Evolutionary conservation across 257 asterid species (phyloP).

Genomic region (Solanum chmielewskii): DNA sequence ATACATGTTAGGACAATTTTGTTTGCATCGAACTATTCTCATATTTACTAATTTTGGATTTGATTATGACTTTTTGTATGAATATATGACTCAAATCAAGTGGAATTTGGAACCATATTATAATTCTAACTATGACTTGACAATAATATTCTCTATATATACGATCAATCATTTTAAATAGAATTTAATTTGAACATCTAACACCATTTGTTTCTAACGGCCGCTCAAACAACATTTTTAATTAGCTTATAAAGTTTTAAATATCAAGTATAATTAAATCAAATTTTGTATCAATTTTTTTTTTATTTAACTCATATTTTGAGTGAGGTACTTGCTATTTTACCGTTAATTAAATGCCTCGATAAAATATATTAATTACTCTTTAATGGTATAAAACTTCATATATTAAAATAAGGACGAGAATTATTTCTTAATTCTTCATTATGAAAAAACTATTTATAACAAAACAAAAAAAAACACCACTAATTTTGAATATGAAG

Average conservation of each 20-base stretch:
- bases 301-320: background rate
- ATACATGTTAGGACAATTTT: background rate
- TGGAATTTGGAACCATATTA: background rate
- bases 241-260: background rate
- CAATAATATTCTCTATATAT: background rate
- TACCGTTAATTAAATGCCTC: background rate
- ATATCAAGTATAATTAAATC: background rate
- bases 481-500: background rate
- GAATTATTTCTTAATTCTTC: background rate
- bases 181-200: background rate
- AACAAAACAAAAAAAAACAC: background rate
- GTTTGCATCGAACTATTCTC: background rate
- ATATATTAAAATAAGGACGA: background rate
- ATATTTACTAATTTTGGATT: background rate
- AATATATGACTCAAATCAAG: background rate
- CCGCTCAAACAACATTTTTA: background rate
- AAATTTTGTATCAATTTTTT: no score
- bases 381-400: background rate
- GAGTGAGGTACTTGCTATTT: background rate
- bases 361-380: background rate
- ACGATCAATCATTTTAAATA: background rate
- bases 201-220: background rate
- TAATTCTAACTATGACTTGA: background rate
- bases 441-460: background rate
- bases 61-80: background rate